A percentile compares a stretch with the other conserved stretches of the same genome.
These are phyloP conservation scores for Lasiosphaeria hispida DNA, from an alignment of 495 filamentous ascomycete species.

Conservation along the genomic window DNA sequence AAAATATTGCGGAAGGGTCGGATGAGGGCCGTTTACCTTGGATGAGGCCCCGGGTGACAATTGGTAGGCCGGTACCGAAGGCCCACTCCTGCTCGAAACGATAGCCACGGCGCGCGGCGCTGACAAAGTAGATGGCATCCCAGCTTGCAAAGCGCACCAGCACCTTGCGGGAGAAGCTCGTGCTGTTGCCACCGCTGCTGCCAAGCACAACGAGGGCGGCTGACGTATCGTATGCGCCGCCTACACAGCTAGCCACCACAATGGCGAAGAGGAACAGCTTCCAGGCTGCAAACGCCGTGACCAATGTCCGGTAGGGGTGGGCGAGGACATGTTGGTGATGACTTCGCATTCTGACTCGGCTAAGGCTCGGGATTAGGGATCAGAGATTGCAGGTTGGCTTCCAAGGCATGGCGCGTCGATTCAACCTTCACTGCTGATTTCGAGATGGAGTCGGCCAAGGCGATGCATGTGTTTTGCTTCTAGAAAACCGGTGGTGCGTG, in stretches of 20 bases:
- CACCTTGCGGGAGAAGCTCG: conserved; percentile 43
- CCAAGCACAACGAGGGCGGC: conserved; percentile 49
- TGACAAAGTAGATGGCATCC: conserved; percentile 88
- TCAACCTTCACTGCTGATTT: background rate
- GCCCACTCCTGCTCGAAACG: conserved; percentile 96
- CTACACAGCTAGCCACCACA: conserved; percentile 56
- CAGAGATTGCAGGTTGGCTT: background rate
- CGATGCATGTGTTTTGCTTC: conserved; percentile 1
- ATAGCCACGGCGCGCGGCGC: conserved; percentile 67
- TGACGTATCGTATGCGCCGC: conserved; percentile 87
- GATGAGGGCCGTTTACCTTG: conserved; percentile 25
- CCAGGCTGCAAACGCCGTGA: conserved; percentile 56
- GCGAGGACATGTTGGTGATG: conserved; percentile 11
- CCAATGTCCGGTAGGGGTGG: conserved; percentile 33
- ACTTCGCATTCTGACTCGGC: background rate
- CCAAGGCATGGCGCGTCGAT: conserved; percentile 9
- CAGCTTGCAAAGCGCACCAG: conserved; percentile 69
- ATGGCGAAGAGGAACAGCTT: conserved; percentile 69
- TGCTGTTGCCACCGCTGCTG: conserved; percentile 53
- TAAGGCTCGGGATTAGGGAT: background rate
- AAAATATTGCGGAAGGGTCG: background rate
- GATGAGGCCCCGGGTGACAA: conserved; percentile 41
- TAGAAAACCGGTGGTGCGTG: background rate
- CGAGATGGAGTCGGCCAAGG: conserved; percentile 3
- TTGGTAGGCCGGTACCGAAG: conserved; percentile 70